Percentiles rank a stretch among this genome's conserved stretches.
Evolutionary conservation across 1,284 basidiomycete genomes (phyloP).

Genomic region (Malassezia yamatoensis): DNA sequence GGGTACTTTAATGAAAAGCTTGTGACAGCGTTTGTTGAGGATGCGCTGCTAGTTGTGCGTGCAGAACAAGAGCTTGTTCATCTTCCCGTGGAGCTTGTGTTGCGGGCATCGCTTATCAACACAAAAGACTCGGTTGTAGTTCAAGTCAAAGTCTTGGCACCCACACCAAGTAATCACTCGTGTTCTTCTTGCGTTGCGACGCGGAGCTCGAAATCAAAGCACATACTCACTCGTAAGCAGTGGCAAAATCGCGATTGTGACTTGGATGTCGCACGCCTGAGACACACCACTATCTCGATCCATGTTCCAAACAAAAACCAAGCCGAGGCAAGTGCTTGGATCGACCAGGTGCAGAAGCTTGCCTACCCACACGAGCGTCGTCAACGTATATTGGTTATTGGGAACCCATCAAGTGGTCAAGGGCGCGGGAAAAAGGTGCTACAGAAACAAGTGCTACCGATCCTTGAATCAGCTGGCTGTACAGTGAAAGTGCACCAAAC

Average conservation of each 20-base stretch:
- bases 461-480: conserved; percentile 68
- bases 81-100: conserved; percentile 11
- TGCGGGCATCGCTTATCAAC: background rate
- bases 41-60: background rate
- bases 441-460: conserved; percentile 62
- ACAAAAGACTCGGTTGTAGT: background rate
- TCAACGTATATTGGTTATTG: conserved; percentile 53
- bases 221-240: background rate
- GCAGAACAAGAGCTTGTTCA: background rate
- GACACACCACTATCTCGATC: background rate
- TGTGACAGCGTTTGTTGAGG: background rate
- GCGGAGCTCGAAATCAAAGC: background rate
- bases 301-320: conserved; percentile 8
- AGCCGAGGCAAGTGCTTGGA: conserved; percentile 22
- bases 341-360: conserved; percentile 19
- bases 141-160: conserved; percentile 2
- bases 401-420: conserved; percentile 81
- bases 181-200: background rate
- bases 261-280: background rate
- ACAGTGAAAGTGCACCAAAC: conserved; percentile 56
- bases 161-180: background rate
- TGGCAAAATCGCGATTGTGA: conserved; percentile 20
- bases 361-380: conserved; percentile 24
- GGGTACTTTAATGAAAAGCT: too few relatives aligned
- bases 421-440: conserved; percentile 62